phyloP scores from a whole-genome alignment of 306 rosid species.

The Gastrolobium bilobum region DNA sequence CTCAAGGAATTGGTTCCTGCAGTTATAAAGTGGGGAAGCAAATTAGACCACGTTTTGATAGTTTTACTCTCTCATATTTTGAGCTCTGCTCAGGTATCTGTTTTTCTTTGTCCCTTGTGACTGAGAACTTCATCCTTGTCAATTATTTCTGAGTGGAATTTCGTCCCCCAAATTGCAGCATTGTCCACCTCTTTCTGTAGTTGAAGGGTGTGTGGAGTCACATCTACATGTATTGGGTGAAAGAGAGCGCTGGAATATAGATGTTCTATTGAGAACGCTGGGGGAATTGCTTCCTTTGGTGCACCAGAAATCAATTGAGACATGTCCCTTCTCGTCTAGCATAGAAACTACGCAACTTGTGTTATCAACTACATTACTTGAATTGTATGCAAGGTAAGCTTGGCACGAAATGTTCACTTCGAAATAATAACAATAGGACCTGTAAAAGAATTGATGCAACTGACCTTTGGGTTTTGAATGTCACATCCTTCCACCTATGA shows the following conservation, averaged over 20 bases:
- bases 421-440: conserved; percentile 33
- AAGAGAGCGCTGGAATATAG: conserved; percentile 92
- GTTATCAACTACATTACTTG: conserved; percentile 78
- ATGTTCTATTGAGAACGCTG: conserved; percentile 78
- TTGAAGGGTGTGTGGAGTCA: conserved; percentile 89
- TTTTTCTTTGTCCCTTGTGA: conserved; percentile 37
- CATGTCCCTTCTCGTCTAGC: conserved; percentile 71
- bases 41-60: conserved; percentile 76
- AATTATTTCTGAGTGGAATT: conserved; percentile 34
- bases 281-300: conserved; percentile 74
- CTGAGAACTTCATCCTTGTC: conserved; percentile 33
- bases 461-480: conserved; percentile 20
- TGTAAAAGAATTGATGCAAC: conserved; percentile 44
- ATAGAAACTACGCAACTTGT: conserved; percentile 62
- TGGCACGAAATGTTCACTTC: conserved; percentile 20
- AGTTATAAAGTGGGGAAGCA: conserved; percentile 89
- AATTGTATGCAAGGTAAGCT: conserved; percentile 80
- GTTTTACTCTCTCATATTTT: conserved; percentile 74
- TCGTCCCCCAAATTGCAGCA: conserved; percentile 60
- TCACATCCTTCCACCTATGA: conserved; percentile 24
- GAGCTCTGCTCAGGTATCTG: conserved; percentile 79
- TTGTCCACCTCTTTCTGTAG: conserved; percentile 92
- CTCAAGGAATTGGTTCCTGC: conserved; percentile 85
- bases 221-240: conserved; percentile 89
- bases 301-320: conserved; percentile 76